Evolutionary conservation across 352 stramenopile genomes (phyloP).

Genomic region (Phytophthora sansomeana): DNA sequence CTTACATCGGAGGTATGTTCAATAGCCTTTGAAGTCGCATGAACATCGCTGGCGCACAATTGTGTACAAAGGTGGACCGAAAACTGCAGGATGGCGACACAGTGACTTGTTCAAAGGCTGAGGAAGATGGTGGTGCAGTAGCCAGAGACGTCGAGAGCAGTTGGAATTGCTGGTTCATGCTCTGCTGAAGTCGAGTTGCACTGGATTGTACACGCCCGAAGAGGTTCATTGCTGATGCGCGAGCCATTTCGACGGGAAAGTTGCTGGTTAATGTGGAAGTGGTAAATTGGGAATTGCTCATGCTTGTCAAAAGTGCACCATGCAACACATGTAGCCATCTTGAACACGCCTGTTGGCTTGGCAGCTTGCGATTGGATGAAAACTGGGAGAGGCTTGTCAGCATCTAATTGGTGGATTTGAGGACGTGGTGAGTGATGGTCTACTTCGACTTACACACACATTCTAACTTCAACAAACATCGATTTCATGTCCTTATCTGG

Average conservation of each 20-base stretch:
- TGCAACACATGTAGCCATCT: conserved; percentile 34
- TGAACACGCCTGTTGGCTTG: conserved; percentile 16
- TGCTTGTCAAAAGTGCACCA: conserved; percentile 14
- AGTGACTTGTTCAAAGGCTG: conserved; percentile 17
- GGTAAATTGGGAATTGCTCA: conserved; percentile 20
- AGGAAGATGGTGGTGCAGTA: neutral
- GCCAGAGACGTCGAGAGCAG: conserved; percentile 24
- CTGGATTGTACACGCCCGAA: conserved; percentile 47
- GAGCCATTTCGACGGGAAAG: conserved; percentile 19
- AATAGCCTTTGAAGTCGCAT: neutral
- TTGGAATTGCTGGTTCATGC: conserved; percentile 46
- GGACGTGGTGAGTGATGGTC: conserved; percentile 24
- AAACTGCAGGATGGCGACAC: conserved; percentile 30
- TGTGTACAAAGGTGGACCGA: conserved; percentile 37
- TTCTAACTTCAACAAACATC: neutral
- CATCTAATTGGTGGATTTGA: conserved; percentile 24
- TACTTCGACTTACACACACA: conserved; percentile 27
- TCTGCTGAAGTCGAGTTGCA: conserved; percentile 43
- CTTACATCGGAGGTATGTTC: neutral
- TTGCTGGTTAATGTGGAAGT: neutral
- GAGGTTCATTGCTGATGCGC: conserved; percentile 29
- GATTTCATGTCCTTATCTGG: too few relatives aligned
- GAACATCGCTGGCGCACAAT: neutral
- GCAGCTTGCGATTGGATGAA: conserved; percentile 28
- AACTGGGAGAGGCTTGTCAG: conserved; percentile 22